Evolutionary conservation across 805 yeast species (phyloP), one percentile per base, ranked within the genome.

Genomic region (Candida broadrunensis): DNA sequence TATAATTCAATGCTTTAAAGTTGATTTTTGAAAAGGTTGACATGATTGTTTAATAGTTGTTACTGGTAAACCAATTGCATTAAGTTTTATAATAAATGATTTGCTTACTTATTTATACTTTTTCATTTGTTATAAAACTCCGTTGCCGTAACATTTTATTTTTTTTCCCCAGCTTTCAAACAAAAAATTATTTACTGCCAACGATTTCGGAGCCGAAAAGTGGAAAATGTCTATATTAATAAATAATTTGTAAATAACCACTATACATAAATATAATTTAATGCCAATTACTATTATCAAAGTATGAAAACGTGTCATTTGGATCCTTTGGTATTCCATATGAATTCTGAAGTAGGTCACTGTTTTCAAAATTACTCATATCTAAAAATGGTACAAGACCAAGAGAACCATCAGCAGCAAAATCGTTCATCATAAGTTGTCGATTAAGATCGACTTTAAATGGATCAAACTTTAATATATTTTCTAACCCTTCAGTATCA

Each of bases 381-480:
- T 78, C 84, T 42, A 85, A 60, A 51, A 84, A 73, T 8, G 85
- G 85, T 2, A 86, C 88, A 40, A 85, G 63, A 1, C 91, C 91
- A 31, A 85, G 62, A 0, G 91, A 85, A 1, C 88, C 91, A 62
- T 85, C 93, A 2, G 88, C 88, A n/a, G 84, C 85, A 58, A 82
- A 84, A 43, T 83, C 88, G 41, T 59, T 50, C 45, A 54, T 54
- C 60, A 61, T 39, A 25, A 55, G 33, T 33, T 54, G 58, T 16
- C 48, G 33, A 41, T 56, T 51, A 17, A 64, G 44, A 44, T 60
- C 58, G 27, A 60, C 61, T 33, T 63, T 61, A 43, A 66, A 65
- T 11, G 72, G 72, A 43, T 67, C 72, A 48, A 65, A 67, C 32
- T 61, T 54, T n/a, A 68, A 51, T 5, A 66, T 50, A 13, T 34